These are phyloP conservation scores for Eudorina sp. DNA, from an alignment of 139 green algal species.

Conservation along the genomic window DNA sequence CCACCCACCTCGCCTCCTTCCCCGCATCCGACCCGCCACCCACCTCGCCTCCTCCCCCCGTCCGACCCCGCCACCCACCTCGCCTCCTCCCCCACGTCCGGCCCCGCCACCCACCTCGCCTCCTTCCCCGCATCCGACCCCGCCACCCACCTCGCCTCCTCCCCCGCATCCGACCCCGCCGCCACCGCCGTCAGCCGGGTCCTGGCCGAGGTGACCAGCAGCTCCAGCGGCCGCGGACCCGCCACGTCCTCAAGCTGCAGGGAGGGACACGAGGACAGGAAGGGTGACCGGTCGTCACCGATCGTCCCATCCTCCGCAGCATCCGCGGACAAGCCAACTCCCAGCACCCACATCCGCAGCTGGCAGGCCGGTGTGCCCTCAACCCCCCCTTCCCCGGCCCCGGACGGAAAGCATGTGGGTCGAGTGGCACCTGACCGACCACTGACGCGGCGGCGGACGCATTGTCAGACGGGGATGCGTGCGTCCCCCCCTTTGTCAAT, in stretches of 20 bases:
- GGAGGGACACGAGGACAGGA: background rate
- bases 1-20: background rate
- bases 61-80: background rate
- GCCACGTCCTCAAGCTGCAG: conserved; percentile 31
- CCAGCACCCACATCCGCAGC: no score
- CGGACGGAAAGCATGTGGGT: no score
- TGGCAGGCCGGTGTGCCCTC: no score
- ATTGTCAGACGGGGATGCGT: no score
- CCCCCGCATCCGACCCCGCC: background rate
- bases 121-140: background rate
- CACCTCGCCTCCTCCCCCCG: background rate
- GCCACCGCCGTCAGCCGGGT: conserved; percentile 7
- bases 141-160: conserved; percentile 11
- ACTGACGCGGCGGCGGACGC: no score
- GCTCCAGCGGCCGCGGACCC: conserved; percentile 28
- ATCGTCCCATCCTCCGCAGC: no score
- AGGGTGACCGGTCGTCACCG: no score
- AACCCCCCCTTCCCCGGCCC: no score
- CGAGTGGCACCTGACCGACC: no score
- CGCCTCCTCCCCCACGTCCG: background rate
- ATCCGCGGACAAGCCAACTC: no score
- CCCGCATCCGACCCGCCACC: background rate
- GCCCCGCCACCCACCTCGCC: background rate
- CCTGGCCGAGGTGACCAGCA: conserved; percentile 6
- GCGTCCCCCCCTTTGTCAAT: no score